Evolutionary conservation across 2,329 filamentous ascomycete species (phyloP).

Genomic region (Talaromyces funiculosus): DNA sequence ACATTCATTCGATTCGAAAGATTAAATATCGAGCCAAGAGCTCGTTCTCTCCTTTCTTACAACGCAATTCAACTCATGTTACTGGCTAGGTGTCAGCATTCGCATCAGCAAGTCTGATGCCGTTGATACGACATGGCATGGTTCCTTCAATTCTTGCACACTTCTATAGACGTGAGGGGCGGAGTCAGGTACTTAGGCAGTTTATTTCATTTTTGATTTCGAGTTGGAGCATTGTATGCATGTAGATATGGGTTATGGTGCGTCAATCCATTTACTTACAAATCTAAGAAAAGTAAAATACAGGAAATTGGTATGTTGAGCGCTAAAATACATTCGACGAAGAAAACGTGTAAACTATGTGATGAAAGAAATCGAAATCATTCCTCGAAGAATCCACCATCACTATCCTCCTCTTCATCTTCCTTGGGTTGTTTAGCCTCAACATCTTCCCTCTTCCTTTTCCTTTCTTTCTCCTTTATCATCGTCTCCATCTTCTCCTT

Average conservation of each 20-base stretch:
- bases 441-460: not conserved
- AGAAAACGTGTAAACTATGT: not conserved
- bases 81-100: not conserved
- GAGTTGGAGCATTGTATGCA: not conserved
- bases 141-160: slow-evolving; percentile 2
- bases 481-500: slow-evolving; percentile 5
- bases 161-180: slow-evolving; percentile 5
- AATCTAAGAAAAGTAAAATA: not conserved
- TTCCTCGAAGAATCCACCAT: slow-evolving; percentile 39
- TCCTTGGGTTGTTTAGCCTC: slow-evolving; percentile 10
- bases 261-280: not conserved
- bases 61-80: not conserved
- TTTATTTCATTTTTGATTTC: not conserved
- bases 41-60: not conserved
- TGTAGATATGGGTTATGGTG: not conserved
- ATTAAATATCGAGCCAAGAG: not conserved
- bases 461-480: not conserved
- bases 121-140: not conserved
- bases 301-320: not conserved
- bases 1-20: not conserved
- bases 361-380: not conserved
- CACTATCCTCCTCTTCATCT: slow-evolving; percentile 28
- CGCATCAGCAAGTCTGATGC: not conserved
- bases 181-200: not conserved
- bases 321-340: not conserved